These are phyloP conservation scores for Saccharomycopsis schoenii DNA, from an alignment of 805 yeast species.

Conservation along the genomic window DNA sequence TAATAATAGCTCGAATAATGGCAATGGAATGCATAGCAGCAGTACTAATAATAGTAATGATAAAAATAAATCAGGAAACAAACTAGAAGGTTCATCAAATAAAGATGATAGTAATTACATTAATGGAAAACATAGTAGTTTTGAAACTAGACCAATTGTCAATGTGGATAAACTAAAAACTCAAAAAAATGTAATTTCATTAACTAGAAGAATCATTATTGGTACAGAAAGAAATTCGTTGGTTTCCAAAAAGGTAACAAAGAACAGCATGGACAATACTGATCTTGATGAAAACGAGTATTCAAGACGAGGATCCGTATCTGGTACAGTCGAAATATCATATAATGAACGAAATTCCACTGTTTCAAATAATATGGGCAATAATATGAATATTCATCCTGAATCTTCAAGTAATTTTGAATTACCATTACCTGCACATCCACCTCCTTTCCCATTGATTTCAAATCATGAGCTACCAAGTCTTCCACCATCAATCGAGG, in stretches of 20 bases:
- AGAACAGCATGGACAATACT: not conserved
- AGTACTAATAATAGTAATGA: not conserved
- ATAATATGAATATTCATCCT: not conserved
- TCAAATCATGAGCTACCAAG: not conserved
- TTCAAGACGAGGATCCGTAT: not conserved
- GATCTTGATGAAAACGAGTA: not conserved
- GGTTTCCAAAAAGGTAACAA: not conserved
- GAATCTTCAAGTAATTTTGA: not conserved
- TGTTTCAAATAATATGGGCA: constrained; percentile 7
- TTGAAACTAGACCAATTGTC: constrained; percentile 31
- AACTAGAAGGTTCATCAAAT: not conserved
- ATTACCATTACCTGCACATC: not conserved
- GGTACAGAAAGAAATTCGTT: constrained; percentile 56
- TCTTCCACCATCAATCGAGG: not conserved
- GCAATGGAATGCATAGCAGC: not conserved
- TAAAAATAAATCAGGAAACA: not conserved
- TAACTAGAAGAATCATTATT: constrained; percentile 68
- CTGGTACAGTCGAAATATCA: not conserved
- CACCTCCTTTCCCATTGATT: not conserved
- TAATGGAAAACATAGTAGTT: not conserved
- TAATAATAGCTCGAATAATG: not conserved
- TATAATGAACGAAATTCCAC: not conserved
- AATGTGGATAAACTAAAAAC: constrained; percentile 76
- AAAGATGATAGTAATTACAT: not conserved
- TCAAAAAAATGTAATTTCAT: constrained; percentile 66